Conservation (phyloP, 768 basidiomycete genomes). For the Russula sp. region DNA sequence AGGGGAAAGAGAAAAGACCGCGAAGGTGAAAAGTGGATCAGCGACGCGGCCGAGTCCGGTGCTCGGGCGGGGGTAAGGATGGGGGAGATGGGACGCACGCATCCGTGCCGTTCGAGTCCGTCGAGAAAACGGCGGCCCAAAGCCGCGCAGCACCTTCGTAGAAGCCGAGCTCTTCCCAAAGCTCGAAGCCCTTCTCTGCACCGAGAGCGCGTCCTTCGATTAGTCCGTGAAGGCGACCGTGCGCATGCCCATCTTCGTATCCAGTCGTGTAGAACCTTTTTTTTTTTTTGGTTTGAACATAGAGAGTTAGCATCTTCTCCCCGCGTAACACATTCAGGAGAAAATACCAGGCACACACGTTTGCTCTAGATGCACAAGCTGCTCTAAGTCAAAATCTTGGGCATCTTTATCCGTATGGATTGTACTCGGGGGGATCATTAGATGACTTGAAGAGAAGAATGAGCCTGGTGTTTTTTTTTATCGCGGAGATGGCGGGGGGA, state of each 20-base stretch:
- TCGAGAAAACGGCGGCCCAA: slow-evolving; percentile 55
- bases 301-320: background rate
- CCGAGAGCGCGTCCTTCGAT: slow-evolving; percentile 91
- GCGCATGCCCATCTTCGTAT: slow-evolving; percentile 71
- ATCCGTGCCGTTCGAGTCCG: slow-evolving; percentile 43
- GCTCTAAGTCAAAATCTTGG: slow-evolving; percentile 35
- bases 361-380: slow-evolving; percentile 36
- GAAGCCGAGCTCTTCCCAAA: slow-evolving; percentile 97
- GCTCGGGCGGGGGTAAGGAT: slow-evolving; percentile 8
- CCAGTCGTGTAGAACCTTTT: slow-evolving; percentile 78
- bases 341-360: slow-evolving; percentile 31
- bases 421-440: slow-evolving; percentile 5
- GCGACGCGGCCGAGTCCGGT: slow-evolving; percentile 7
- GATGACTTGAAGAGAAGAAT: no score
- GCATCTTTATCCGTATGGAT: background rate
- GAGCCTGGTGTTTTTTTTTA: background rate
- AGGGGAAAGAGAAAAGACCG: background rate
- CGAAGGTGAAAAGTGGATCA: slow-evolving; percentile 9
- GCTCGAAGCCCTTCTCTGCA: slow-evolving; percentile 85
- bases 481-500: slow-evolving; percentile 22
- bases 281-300: slow-evolving; percentile 38
- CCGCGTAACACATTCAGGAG: background rate
- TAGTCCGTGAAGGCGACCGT: slow-evolving; percentile 85
- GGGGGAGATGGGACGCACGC: slow-evolving; percentile 43
- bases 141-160: slow-evolving; percentile 81